phyloP scores from a whole-genome alignment of 2,329 filamentous ascomycete species.

The Aspergillus udagawae region DNA sequence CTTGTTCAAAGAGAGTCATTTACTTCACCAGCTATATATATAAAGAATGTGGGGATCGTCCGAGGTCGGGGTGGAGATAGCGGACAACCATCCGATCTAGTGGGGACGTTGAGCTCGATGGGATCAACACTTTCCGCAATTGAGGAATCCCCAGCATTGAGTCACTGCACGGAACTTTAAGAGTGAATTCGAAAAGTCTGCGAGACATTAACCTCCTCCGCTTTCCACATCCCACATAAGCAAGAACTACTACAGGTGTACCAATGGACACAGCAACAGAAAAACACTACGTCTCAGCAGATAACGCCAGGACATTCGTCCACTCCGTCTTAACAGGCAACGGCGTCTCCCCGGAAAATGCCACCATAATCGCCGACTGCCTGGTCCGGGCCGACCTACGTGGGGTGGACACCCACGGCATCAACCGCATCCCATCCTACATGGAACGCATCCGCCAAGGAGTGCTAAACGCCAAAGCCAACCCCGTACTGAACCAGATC shows the following conservation, averaged over 20 bases:
- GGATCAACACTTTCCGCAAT: neutral
- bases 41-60: neutral
- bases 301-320: conserved; percentile 19
- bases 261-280: conserved; percentile 5
- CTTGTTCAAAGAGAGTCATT: neutral
- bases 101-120: neutral
- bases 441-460: conserved; percentile 67
- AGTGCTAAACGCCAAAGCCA: conserved; percentile 59
- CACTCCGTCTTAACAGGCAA: conserved; percentile 36
- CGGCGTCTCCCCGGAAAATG: conserved; percentile 56
- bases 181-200: neutral
- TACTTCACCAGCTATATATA: neutral
- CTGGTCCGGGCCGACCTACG: conserved; percentile 72
- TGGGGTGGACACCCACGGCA: conserved; percentile 74
- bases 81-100: neutral
- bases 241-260: neutral
- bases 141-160: neutral
- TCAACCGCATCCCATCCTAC: conserved; percentile 75
- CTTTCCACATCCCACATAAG: neutral
- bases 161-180: neutral
- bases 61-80: neutral
- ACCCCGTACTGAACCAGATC: conserved; percentile 55
- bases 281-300: conserved; percentile 8
- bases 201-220: neutral
- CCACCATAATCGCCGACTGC: conserved; percentile 61